Evolutionary conservation across 2,329 filamentous ascomycete genomes (phyloP), one percentile per base, ranked within the genome.

Genomic region (Cladophialophora carrionii): DNA sequence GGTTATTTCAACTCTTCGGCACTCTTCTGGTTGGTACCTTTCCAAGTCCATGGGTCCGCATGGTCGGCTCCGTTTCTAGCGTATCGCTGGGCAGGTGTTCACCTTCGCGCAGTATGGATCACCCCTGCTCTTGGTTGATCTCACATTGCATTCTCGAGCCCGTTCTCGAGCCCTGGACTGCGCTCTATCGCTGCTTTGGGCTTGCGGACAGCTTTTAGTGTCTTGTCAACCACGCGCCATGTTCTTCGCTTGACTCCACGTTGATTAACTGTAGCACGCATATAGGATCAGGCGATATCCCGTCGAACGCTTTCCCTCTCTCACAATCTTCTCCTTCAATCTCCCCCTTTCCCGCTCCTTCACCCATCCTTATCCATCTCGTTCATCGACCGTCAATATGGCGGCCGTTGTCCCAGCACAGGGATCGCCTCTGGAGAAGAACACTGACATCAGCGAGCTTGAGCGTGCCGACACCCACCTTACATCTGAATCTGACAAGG

Each of bases 401-500:
- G 59, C 57, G 22, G 52, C 52, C 46, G 57, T 54, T 7, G 17
- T 43, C 8, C 37, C 37, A 17, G 34, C 17, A 12, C 34, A 41
- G 34, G 34, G 34, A 14, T 41, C 34, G 14, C 57, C 62, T 29
- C 26, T 64, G 34, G 66, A 68, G 26, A 68, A 67, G 48, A 48
- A 51, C 20, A 24, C 57, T 43, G 55, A 61, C 53, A 63, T 67
- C 57, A 60, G 63, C 52, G 34, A 63, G 32, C 60, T 69, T 49
- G 67, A 69, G 56, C 49, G 61, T 34, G 57, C 63, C 17, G 62
- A 64, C 14, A 64, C 62, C 48, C 53, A 46, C 9, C n/a, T 61
- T 2, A 64, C 67, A 4, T 57, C 53, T 31, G 58, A 65, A 17
- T 67, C 64, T n/a, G 58, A 64, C 24, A 61, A 60, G 29, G 20